Evolutionary conservation across 768 basidiomycete species (phyloP).

Genomic region (Tricholoma saponaceum): DNA sequence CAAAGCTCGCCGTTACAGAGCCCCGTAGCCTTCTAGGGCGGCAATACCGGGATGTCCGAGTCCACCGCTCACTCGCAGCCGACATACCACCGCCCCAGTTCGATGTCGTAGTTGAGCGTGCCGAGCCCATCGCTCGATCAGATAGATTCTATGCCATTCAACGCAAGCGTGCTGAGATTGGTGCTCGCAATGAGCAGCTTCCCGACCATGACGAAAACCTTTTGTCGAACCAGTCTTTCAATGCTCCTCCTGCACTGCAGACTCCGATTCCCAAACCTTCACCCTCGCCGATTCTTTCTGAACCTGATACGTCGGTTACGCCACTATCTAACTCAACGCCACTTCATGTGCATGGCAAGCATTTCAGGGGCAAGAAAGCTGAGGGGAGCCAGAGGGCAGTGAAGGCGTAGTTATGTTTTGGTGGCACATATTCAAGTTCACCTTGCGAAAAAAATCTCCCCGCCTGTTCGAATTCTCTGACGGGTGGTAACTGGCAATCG

Average conservation of each 20-base stretch:
- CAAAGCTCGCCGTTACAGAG: constrained; percentile 17
- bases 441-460: neutral
- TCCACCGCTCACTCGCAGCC: constrained; percentile 7
- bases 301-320: neutral
- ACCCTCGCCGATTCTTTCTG: neutral
- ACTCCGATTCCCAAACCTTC: neutral
- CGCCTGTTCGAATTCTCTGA: neutral
- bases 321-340: neutral
- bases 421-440: neutral
- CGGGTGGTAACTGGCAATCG: neutral
- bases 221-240: neutral
- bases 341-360: neutral
- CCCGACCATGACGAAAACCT: neutral
- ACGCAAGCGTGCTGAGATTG: neutral
- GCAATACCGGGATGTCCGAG: constrained; percentile 7
- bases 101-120: neutral
- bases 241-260: neutral
- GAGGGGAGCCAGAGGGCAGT: neutral
- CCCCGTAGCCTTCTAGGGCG: constrained; percentile 21
- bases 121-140: constrained; percentile 1
- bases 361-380: neutral
- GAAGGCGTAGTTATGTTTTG: neutral
- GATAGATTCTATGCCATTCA: constrained; percentile 9
- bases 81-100: neutral
- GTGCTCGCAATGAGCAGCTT: neutral